Conservation (phyloP, 225 moss, liverwort and hornwort genomes). For the Ulota crispa region DNA sequence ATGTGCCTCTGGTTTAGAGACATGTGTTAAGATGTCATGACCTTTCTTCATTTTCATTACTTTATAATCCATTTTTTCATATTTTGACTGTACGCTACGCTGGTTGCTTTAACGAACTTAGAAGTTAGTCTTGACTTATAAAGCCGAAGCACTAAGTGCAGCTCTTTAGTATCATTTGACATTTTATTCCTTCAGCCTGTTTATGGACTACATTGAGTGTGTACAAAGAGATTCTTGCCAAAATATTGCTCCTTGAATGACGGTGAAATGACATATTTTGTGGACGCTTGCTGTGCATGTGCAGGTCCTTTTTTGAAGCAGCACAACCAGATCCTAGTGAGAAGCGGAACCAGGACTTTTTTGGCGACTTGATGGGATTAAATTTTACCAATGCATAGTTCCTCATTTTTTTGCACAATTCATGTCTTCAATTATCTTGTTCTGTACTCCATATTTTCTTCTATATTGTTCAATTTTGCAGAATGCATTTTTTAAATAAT, state of each 20-base stretch:
- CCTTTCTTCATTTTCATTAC: background rate
- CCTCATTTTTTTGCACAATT: slow-evolving; percentile 9
- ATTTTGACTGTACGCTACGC: background rate
- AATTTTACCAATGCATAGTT: slow-evolving; percentile 45
- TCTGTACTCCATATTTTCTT: slow-evolving; percentile 1
- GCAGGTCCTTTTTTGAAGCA: slow-evolving; percentile 54
- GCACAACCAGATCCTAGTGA: slow-evolving; percentile 37
- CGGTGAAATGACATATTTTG: slow-evolving; percentile 1
- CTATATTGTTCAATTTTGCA: slow-evolving; percentile 9
- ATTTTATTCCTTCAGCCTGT: background rate
- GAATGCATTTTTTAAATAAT: background rate
- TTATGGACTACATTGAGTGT: background rate
- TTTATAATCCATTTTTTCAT: background rate
- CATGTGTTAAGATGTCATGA: background rate
- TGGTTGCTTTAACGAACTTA: background rate
- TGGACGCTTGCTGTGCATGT: slow-evolving; percentile 19
- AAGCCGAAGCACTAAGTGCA: background rate
- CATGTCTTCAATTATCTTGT: slow-evolving; percentile 5
- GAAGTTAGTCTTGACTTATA: background rate
- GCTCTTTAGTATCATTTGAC: background rate
- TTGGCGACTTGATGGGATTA: slow-evolving; percentile 55
- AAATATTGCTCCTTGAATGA: background rate
- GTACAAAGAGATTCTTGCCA: background rate
- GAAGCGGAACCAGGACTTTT: slow-evolving; percentile 50
- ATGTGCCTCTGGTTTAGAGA: background rate